These are phyloP conservation scores for Ammopiptanthus mongolicus DNA, from an alignment of 306 rosid genomes.

Conservation along the genomic window DNA sequence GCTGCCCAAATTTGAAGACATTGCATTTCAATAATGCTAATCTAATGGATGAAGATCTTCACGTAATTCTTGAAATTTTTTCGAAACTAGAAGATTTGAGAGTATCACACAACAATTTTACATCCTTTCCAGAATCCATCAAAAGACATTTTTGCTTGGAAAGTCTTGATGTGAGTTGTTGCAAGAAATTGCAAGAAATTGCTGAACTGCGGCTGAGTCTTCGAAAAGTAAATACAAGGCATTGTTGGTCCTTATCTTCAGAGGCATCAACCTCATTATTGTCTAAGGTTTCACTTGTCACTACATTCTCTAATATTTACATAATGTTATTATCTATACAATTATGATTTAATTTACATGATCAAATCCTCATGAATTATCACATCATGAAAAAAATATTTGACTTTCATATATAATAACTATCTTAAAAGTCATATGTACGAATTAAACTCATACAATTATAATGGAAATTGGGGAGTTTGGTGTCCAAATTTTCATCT, in stretches of 20 bases:
- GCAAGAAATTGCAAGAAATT: neutral
- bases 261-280: neutral
- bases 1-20: neutral
- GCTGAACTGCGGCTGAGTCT: neutral
- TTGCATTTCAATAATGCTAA: neutral
- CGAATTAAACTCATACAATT: too few species aligned
- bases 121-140: neutral
- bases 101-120: neutral
- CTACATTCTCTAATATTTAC: neutral
- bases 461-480: too few species aligned
- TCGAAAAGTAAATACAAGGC: conserved; percentile 6
- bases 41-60: neutral
- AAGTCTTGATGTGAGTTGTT: neutral
- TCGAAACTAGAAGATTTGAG: neutral
- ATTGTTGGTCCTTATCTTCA: neutral
- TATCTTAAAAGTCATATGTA: too few species aligned
- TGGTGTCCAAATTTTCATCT: too few species aligned
- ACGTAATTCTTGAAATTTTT: neutral
- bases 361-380: too few species aligned
- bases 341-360: too few species aligned
- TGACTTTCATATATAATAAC: too few species aligned
- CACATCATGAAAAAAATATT: too few species aligned
- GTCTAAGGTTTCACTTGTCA: conserved; percentile 17
- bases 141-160: neutral
- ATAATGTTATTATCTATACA: neutral